Conservation (phyloP, 257 asterid species). For the Ballota nigra region DNA sequence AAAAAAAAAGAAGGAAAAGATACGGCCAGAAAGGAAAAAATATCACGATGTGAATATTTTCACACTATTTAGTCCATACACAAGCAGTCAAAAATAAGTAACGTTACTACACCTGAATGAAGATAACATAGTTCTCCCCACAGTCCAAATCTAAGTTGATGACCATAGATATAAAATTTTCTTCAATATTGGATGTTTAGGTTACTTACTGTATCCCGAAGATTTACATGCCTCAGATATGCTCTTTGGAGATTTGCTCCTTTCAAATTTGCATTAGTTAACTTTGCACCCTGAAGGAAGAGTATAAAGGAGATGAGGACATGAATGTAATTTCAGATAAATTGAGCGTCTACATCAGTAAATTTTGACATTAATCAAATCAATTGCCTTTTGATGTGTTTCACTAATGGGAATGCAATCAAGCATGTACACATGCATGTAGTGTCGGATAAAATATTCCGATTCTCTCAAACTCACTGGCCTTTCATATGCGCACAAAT, state of each 20-base stretch:
- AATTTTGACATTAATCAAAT: not conserved
- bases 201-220: conserved; percentile 75
- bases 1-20: not conserved
- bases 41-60: no score
- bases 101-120: conserved; percentile 12
- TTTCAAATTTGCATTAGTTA: conserved; percentile 76
- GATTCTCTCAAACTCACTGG: not conserved
- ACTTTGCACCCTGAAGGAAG: conserved; percentile 73
- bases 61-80: no score
- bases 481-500: not conserved
- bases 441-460: not conserved
- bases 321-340: conserved; percentile 1
- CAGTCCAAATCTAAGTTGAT: conserved; percentile 7
- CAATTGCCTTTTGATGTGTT: not conserved
- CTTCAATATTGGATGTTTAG: not conserved
- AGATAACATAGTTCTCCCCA: not conserved
- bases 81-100: not conserved
- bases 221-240: conserved; percentile 82
- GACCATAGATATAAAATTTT: not conserved
- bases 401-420: not conserved
- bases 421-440: not conserved
- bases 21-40: not conserved
- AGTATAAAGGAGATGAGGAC: conserved; percentile 5
- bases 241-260: conserved; percentile 98
- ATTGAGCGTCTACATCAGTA: not conserved